Evolutionary conservation across 2,329 filamentous ascomycete genomes (phyloP), one percentile per base, ranked within the genome.

Genomic region (Corniculantispora saksenae): DNA sequence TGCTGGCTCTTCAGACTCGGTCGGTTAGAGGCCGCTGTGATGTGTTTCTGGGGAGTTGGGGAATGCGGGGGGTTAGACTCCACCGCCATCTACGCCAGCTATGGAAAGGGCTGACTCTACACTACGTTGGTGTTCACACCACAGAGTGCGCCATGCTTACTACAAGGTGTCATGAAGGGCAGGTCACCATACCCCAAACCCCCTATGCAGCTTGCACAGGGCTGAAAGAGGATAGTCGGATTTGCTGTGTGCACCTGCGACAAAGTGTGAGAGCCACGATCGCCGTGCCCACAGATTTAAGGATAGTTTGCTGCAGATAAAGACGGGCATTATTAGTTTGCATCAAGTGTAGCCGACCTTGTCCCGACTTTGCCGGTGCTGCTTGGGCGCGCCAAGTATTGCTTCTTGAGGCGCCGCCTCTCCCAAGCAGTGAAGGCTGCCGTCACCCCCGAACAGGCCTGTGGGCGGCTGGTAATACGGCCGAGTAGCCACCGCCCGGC

Each of bases 21-120:
- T 56, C 29, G 25, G 48, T 12, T 32, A 15, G 25, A n/a, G 17
- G 23, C 47, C 7, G 29, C 25, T n/a, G 17, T 48, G 40, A 43
- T 63, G 51, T 63, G 61, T 63, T 56, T 63, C 61, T 50, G 61
- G 51, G 21, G 61, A 63, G 61, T 63, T 63, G 61, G 61, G 53
- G 40, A 48, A 38, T 57, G 61, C 53, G 53, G 61, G 56, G 40
- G 53, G 43, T 17, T 10, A n/a, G 43, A 56, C 53, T 56, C 61
- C 61, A 63, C 61, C 43, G n/a, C 25, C 61, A 63, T 47, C 58
- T 53, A 53, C 21, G 32, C 56, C 51, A 38, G 45, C n/a, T 25
- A n/a, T 43, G 17, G 38, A 48, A 48, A 57, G 32, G 12, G 12
- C 35, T 10, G 54, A 23, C 35, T 32, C 32, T 43, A 32, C 1